phyloP scores from a whole-genome alignment of 208 protist genomes.

The Crithidia sp. region DNA sequence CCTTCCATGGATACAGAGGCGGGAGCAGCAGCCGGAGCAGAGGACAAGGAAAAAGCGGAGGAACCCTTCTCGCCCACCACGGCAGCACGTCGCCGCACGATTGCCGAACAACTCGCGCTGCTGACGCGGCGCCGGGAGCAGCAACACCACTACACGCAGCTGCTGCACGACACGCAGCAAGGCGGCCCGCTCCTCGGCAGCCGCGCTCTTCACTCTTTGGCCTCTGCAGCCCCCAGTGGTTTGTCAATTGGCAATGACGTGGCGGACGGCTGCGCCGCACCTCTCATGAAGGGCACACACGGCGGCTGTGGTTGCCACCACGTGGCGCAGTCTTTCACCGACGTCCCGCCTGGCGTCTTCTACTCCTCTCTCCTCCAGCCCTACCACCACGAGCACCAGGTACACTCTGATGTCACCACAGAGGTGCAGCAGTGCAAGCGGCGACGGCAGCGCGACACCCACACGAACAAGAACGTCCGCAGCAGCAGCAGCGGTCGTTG shows the following conservation, averaged over 20 bases:
- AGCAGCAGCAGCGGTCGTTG: not conserved
- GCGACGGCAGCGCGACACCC: not conserved
- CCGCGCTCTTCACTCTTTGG: not conserved
- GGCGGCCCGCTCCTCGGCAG: not conserved
- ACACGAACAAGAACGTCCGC: not conserved
- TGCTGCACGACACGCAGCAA: not conserved
- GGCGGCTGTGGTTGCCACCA: not conserved
- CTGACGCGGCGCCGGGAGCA: slow-evolving; percentile 54
- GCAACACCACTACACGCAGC: slow-evolving; percentile 40
- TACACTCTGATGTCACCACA: slow-evolving; percentile 36
- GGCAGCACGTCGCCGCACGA: slow-evolving; percentile 22
- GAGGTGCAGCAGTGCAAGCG: slow-evolving; percentile 34
- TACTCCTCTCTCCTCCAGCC: slow-evolving; percentile 18
- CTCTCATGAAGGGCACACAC: no score
- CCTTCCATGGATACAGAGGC: no score
- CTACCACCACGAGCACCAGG: slow-evolving; percentile 22
- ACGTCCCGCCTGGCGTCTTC: slow-evolving; percentile 21
- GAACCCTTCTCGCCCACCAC: slow-evolving; percentile 16
- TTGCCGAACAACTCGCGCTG: slow-evolving; percentile 53
- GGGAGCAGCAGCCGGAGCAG: not conserved
- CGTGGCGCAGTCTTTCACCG: slow-evolving; percentile 19
- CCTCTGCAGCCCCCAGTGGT: not conserved
- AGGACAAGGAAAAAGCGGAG: not conserved
- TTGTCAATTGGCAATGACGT: no score
- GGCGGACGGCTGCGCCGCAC: no score